A percentile compares a stretch with the other conserved stretches of the same genome.
phyloP scores from a whole-genome alignment of 2,329 filamentous ascomycete genomes.

The Microcera coccophila region DNA sequence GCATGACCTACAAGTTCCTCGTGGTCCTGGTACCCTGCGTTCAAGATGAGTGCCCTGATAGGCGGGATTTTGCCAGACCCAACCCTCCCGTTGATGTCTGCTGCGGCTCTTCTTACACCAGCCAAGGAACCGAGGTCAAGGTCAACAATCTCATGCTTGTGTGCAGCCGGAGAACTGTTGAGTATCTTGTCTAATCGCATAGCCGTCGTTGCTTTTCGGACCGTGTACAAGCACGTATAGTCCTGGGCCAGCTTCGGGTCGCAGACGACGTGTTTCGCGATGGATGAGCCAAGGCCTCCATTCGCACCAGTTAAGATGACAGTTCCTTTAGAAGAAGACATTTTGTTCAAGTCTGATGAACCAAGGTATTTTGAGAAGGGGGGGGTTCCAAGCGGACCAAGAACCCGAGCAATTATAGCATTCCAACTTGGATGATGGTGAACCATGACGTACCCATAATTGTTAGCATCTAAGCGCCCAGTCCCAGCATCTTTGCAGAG shows the following conservation, averaged over 20 bases:
- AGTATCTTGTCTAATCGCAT: conserved; percentile 26
- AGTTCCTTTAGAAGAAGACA: conserved; percentile 24
- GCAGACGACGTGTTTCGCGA: conserved; percentile 29
- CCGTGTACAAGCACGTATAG: conserved; percentile 36
- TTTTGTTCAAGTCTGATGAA: conserved; percentile 2
- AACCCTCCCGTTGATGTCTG: conserved; percentile 28
- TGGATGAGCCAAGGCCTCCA: conserved; percentile 36
- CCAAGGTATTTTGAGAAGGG: not conserved
- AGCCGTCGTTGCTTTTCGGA: conserved; percentile 32
- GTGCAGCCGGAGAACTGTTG: conserved; percentile 13
- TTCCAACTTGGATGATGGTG: not conserved
- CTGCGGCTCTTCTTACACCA: conserved; percentile 26
- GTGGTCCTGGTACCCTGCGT: conserved; percentile 29
- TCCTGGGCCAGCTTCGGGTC: conserved; percentile 27
- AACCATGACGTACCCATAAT: not conserved
- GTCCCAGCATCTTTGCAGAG: not conserved
- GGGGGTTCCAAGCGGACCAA: no score
- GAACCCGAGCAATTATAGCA: not conserved
- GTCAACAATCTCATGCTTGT: conserved; percentile 31
- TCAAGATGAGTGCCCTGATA: conserved; percentile 38
- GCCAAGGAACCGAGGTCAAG: conserved; percentile 31
- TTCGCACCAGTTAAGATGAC: conserved; percentile 39
- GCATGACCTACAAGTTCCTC: conserved; percentile 20
- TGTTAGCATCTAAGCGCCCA: no score
- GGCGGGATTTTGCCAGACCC: conserved; percentile 33